Conservation (phyloP, 345 rosid genomes). For the Salix brachista region DNA sequence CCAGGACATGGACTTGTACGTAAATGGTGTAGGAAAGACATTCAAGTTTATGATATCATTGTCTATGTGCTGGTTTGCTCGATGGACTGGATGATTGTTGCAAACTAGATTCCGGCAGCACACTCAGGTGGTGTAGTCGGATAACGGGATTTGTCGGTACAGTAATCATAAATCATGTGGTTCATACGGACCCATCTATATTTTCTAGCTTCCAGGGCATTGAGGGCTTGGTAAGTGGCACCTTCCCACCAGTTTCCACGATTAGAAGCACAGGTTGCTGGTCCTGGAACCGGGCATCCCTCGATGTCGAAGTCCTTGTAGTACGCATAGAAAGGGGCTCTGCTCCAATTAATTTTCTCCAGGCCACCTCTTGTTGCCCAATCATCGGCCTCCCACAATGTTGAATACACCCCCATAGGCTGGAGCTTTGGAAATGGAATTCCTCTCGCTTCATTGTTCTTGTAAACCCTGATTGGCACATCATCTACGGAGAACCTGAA, state of each 20-base stretch:
- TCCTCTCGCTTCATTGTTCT: conserved; percentile 67
- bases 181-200: conserved; percentile 90
- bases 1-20: conserved; percentile 7
- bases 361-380: conserved; percentile 99
- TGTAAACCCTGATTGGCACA: conserved; percentile 83
- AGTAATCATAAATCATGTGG: conserved; percentile 94
- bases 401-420: conserved; percentile 86
- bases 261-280: conserved; percentile 55
- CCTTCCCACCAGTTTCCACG: conserved; percentile 84
- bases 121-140: conserved; percentile 83
- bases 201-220: conserved; percentile 61
- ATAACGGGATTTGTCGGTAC: conserved; percentile 69
- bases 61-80: not conserved
- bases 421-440: conserved; percentile 64
- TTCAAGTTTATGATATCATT: not conserved
- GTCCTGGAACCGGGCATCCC: conserved; percentile 84
- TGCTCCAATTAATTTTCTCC: conserved; percentile 86
- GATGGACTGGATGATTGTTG: not conserved
- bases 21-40: not conserved
- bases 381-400: conserved; percentile 94
- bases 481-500: conserved; percentile 73
- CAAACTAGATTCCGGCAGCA: conserved; percentile 49
- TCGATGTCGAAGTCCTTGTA: conserved; percentile 88
- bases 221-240: conserved; percentile 51
- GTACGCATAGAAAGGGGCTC: conserved; percentile 79